These are phyloP conservation scores for Yamadazyma taylorii DNA, from an alignment of 1,139 yeast genomes.

Conservation along the genomic window DNA sequence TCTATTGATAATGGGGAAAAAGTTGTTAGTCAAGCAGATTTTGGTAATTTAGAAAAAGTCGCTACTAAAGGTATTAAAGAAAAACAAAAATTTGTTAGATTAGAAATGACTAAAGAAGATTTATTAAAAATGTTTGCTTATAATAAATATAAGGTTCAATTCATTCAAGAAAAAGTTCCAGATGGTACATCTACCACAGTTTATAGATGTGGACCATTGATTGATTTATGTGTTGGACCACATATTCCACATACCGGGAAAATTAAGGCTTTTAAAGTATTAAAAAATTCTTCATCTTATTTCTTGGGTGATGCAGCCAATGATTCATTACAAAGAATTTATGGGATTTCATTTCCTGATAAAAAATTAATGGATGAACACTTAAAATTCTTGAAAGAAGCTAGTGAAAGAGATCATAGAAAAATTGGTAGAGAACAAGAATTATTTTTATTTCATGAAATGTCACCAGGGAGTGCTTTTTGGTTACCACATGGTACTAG, in stretches of 20 bases:
- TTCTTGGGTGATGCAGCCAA: conserved; percentile 91
- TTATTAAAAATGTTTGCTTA: conserved; percentile 90
- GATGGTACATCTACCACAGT: conserved; percentile 97
- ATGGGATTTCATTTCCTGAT: conserved; percentile 99
- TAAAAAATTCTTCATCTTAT: conserved; percentile 95
- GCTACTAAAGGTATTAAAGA: conserved; percentile 93
- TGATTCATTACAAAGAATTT: conserved; percentile 95
- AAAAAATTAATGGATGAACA: conserved; percentile 96
- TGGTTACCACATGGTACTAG: conserved; percentile 99
- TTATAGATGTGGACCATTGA: conserved; percentile 96
- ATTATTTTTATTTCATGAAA: conserved; percentile 88
- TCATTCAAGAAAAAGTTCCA: conserved; percentile 86
- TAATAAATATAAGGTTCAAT: conserved; percentile 92
- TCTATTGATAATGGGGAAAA: conserved; percentile 75
- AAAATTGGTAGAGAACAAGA: conserved; percentile 96
- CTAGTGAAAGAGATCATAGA: conserved; percentile 96
- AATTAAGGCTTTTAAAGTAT: conserved; percentile 89
- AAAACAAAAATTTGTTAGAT: conserved; percentile 93
- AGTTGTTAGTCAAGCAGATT: conserved; percentile 80
- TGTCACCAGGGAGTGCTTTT: conserved; percentile 97
- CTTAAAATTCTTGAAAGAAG: conserved; percentile 92
- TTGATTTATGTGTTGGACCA: conserved; percentile 97
- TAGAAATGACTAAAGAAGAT: conserved; percentile 89
- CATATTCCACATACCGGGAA: conserved; percentile 98
- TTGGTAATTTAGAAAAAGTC: conserved; percentile 78